Evolutionary conservation across 2,329 filamentous ascomycete genomes (phyloP).

Genomic region (Aspergillus amoenus): DNA sequence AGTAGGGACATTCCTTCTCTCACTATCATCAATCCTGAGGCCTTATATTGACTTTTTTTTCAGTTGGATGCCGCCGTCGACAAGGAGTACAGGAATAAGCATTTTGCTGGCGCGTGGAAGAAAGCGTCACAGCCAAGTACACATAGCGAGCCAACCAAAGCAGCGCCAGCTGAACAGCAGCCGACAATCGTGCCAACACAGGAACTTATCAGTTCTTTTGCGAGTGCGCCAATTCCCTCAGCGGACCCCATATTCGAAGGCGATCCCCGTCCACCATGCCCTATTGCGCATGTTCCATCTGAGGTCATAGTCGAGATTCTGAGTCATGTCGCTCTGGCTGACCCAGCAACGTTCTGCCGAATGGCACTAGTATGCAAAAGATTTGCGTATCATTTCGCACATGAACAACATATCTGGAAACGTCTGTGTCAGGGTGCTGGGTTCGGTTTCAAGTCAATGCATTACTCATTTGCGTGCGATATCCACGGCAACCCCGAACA

Average conservation of each 20-base stretch:
- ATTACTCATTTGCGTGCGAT: constrained; percentile 71
- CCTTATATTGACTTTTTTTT: constrained; percentile 13
- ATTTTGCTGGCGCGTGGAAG: constrained; percentile 71
- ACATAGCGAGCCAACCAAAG: constrained; percentile 52
- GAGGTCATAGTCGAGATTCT: constrained; percentile 84
- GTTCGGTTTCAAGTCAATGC: constrained; percentile 80
- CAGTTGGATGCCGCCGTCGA: constrained; percentile 81
- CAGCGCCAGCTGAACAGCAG: constrained; percentile 54
- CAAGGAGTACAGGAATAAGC: constrained; percentile 82
- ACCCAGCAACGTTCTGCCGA: constrained; percentile 74
- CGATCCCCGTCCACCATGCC: constrained; percentile 72
- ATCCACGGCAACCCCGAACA: constrained; percentile 48
- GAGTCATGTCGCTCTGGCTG: constrained; percentile 67
- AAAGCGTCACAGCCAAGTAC: constrained; percentile 42
- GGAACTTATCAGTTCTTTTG: constrained; percentile 75
- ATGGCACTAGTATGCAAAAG: constrained; percentile 81
- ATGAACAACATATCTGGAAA: constrained; percentile 86
- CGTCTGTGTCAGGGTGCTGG: constrained; percentile 67
- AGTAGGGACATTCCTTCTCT: not conserved
- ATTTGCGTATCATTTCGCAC: constrained; percentile 78
- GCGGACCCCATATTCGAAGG: constrained; percentile 69
- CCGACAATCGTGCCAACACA: constrained; percentile 51
- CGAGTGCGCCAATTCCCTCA: constrained; percentile 65
- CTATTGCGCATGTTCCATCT: constrained; percentile 72
- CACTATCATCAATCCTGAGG: constrained; percentile 1